These are phyloP conservation scores for Aphanocladium album DNA, from an alignment of 2,329 filamentous ascomycete genomes.

Conservation along the genomic window DNA sequence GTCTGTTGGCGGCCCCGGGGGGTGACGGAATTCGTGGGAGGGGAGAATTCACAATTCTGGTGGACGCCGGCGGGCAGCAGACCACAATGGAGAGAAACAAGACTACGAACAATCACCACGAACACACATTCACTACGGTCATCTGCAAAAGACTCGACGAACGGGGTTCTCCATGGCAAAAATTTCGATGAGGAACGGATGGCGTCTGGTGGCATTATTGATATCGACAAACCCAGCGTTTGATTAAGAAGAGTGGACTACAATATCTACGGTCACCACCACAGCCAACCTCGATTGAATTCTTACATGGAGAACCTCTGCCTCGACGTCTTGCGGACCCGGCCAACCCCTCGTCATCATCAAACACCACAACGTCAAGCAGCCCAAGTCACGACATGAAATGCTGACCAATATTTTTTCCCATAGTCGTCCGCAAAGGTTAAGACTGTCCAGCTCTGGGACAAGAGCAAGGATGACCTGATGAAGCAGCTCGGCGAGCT, in stretches of 20 bases:
- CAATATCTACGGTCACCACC: background rate
- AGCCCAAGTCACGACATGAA: background rate
- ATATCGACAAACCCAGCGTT: background rate
- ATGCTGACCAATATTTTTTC: slow-evolving; percentile 14
- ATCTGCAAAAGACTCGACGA: background rate
- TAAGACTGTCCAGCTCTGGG: slow-evolving; percentile 95
- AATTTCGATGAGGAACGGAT: background rate
- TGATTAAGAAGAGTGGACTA: background rate
- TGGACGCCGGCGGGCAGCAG: background rate
- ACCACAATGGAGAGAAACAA: background rate
- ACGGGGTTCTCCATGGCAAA: background rate
- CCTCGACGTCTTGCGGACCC: background rate
- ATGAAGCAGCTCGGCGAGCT: slow-evolving; percentile 90
- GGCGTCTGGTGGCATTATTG: background rate
- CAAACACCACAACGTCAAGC: background rate
- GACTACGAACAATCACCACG: background rate
- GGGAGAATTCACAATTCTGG: background rate
- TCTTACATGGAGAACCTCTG: background rate
- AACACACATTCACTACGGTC: background rate
- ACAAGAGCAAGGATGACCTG: slow-evolving; percentile 99
- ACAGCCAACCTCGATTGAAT: background rate
- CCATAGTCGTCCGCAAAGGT: slow-evolving; percentile 62
- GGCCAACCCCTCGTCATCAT: background rate
- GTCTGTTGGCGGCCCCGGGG: too few relatives aligned
- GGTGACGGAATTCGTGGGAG: too few relatives aligned